These are phyloP conservation scores for Ophiostoma tasmaniense DNA, from an alignment of 2,329 filamentous ascomycete genomes.

Conservation along the genomic window DNA sequence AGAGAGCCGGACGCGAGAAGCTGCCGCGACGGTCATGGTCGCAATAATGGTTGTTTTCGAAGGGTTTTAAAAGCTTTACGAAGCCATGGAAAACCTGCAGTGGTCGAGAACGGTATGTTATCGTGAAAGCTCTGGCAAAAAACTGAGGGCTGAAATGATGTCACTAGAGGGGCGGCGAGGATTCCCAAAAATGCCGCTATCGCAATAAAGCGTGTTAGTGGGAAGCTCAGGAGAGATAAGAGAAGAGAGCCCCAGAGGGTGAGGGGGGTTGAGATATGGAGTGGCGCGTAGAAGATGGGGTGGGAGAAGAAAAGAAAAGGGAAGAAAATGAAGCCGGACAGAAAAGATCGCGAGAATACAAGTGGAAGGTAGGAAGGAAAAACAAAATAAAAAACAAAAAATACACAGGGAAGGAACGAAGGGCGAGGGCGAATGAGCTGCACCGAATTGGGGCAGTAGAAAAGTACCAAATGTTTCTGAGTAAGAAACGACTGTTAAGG, in stretches of 20 bases:
- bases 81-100: neutral
- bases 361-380: neutral
- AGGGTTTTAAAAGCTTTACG: neutral
- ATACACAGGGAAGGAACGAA: neutral
- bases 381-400: neutral
- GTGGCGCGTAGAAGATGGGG: neutral
- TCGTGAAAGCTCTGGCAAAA: neutral
- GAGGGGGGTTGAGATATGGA: neutral
- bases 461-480: neutral
- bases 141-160: slow-evolving; percentile 5
- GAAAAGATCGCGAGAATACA: neutral
- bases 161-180: slow-evolving; percentile 10
- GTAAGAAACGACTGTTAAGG: neutral
- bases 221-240: neutral
- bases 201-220: slow-evolving; percentile 9
- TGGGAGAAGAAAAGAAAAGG: neutral
- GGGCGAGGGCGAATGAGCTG: neutral
- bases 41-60: neutral
- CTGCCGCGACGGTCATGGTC: slow-evolving; percentile 13
- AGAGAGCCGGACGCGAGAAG: slow-evolving; percentile 8
- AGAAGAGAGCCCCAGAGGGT: neutral
- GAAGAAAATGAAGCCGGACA: neutral
- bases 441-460: neutral
- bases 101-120: neutral
- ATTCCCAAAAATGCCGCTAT: slow-evolving; percentile 12